These are phyloP conservation scores for Calycina herbarum DNA, from an alignment of 2,329 filamentous ascomycete genomes.

Conservation along the genomic window DNA sequence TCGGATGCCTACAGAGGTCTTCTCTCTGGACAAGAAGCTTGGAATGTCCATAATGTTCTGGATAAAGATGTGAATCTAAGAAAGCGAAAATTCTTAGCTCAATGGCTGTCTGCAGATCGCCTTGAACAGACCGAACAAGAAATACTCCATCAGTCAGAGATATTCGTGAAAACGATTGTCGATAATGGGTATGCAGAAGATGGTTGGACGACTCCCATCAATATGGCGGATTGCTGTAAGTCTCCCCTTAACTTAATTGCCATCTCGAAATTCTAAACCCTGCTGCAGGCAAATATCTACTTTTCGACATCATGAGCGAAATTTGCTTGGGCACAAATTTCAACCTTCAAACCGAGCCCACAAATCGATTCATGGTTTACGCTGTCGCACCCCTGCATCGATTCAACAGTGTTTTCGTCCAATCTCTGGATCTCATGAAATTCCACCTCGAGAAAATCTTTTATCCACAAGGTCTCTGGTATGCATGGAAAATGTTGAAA, in stretches of 20 bases:
- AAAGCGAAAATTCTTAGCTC: too few relatives aligned
- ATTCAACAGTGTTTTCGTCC: conserved; percentile 23
- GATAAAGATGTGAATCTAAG: too few relatives aligned
- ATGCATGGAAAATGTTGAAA: too few relatives aligned
- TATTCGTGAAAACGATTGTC: neutral
- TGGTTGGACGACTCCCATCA: neutral
- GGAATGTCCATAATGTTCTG: too few relatives aligned
- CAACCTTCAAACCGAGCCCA: conserved; percentile 18
- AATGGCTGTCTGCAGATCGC: conserved; percentile 1
- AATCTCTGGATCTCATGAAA: neutral
- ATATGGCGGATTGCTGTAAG: neutral
- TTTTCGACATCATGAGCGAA: conserved; percentile 32
- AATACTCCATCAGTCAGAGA: neutral
- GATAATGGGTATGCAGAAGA: neutral
- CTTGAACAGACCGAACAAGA: neutral
- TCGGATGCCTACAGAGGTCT: too few relatives aligned
- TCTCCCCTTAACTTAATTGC: neutral
- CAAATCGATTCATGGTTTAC: conserved; percentile 22
- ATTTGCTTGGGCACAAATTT: conserved; percentile 23
- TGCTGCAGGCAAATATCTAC: conserved; percentile 21
- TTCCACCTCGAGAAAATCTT: conserved; percentile 2
- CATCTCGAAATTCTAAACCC: neutral
- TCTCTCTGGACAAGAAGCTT: too few relatives aligned
- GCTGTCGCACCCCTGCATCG: conserved; percentile 20
- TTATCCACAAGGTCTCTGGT: neutral